Evolutionary conservation across 768 basidiomycete genomes (phyloP).

Genomic region (Mycena floridula): DNA sequence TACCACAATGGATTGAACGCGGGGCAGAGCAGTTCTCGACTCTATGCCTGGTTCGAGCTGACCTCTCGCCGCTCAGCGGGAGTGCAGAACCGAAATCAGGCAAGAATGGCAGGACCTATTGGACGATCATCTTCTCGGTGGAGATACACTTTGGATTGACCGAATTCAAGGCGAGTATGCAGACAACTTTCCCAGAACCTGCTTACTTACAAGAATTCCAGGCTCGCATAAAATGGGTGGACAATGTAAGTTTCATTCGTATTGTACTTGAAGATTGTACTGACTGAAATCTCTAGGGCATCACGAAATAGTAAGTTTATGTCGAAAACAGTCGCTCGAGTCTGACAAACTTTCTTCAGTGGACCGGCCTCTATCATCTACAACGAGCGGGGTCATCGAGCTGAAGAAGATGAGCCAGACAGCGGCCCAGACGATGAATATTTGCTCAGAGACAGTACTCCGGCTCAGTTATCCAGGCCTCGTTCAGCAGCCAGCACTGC

Average conservation of each 20-base stretch:
- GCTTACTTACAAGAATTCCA: too few relatives aligned
- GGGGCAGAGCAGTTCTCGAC: slow-evolving; percentile 67
- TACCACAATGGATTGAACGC: slow-evolving; percentile 72
- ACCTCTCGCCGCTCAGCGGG: slow-evolving; percentile 63
- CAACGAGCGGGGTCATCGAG: slow-evolving; percentile 71
- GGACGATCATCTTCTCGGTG: slow-evolving; percentile 80
- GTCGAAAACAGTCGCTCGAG: not conserved
- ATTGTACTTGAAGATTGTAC: not conserved
- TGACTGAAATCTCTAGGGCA: slow-evolving; percentile 36
- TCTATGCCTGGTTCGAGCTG: slow-evolving; percentile 72
- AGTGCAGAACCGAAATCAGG: slow-evolving; percentile 67
- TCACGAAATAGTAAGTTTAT: slow-evolving; percentile 62
- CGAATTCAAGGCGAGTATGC: slow-evolving; percentile 75
- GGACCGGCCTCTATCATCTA: slow-evolving; percentile 79
- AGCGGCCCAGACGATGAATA: slow-evolving; percentile 60
- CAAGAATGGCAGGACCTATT: slow-evolving; percentile 63
- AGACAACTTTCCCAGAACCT: too few relatives aligned
- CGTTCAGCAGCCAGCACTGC: slow-evolving; percentile 33
- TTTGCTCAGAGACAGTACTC: slow-evolving; percentile 30
- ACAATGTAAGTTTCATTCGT: slow-evolving; percentile 47
- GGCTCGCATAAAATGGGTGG: slow-evolving; percentile 80
- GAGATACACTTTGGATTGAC: slow-evolving; percentile 82
- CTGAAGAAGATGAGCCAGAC: slow-evolving; percentile 70
- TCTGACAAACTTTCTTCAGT: slow-evolving; percentile 27
- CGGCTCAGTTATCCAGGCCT: slow-evolving; percentile 47